Evolutionary conservation across 2,329 filamentous ascomycete genomes (phyloP).

Genomic region (Fonsecaea pugnacius): DNA sequence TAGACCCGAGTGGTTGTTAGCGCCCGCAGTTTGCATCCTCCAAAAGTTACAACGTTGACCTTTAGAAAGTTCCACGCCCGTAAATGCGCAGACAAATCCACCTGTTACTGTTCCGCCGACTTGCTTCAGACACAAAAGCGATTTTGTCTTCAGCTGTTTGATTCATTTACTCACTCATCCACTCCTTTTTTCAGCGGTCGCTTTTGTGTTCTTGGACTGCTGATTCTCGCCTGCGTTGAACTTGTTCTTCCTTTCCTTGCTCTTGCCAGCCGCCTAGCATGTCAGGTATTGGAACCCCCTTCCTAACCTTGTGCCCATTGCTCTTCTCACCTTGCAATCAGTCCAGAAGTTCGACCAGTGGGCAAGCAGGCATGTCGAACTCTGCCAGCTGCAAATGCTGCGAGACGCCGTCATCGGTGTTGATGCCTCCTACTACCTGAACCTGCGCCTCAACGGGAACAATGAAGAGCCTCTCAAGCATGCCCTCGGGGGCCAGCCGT

Average conservation of each 20-base stretch:
- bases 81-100: background rate
- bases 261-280: constrained; percentile 16
- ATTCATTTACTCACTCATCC: background rate
- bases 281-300: constrained; percentile 27
- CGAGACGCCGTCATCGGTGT: constrained; percentile 77
- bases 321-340: constrained; percentile 36
- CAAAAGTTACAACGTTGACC: constrained; percentile 6
- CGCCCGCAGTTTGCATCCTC: constrained; percentile 1
- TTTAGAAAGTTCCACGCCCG: background rate
- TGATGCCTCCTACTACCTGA: constrained; percentile 87
- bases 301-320: background rate
- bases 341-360: constrained; percentile 62
- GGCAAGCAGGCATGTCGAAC: constrained; percentile 58
- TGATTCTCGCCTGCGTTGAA: background rate
- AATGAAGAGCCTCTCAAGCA: constrained; percentile 85
- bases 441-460: constrained; percentile 73
- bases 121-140: background rate
- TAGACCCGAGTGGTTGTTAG: background rate
- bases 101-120: background rate
- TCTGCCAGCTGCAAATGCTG: constrained; percentile 69
- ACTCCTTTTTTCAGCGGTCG: background rate
- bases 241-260: constrained; percentile 6
- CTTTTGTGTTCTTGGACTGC: background rate
- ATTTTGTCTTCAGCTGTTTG: background rate
- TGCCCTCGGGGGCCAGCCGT: constrained; percentile 84